phyloP scores from a whole-genome alignment of 306 rosid species.

The Cucurbita maxima region DNA sequence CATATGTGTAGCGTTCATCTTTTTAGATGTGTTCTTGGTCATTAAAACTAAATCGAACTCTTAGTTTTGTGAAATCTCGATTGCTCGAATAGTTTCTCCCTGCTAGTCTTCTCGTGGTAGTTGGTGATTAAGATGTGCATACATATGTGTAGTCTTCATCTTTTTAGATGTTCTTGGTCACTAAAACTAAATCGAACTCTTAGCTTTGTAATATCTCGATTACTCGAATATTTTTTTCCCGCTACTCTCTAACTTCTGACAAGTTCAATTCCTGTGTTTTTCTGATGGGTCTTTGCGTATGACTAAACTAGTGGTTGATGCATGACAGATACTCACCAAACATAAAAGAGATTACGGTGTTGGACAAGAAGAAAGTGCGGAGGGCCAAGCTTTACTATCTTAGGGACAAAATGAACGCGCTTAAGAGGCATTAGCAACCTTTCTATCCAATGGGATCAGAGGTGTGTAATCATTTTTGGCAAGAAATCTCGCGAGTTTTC shows the following conservation, averaged over 20 bases:
- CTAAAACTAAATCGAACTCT: not conserved
- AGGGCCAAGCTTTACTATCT: slow-evolving; percentile 93
- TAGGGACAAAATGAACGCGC: slow-evolving; percentile 82
- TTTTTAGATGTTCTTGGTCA: not conserved
- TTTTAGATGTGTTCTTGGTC: no score
- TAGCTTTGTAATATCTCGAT: not conserved
- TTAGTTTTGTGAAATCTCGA: not conserved
- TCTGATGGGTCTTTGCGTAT: not conserved
- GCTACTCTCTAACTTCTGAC: not conserved
- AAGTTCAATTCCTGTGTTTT: not conserved
- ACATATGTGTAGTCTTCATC: not conserved
- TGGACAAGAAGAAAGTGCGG: slow-evolving; percentile 86
- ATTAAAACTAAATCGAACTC: not conserved
- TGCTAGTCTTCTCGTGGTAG: not conserved
- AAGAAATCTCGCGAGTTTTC: not conserved
- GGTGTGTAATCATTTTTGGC: not conserved
- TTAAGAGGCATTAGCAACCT: slow-evolving; percentile 34
- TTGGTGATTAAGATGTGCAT: not conserved
- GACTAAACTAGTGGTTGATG: slow-evolving; percentile 5
- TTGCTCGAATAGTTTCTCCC: not conserved
- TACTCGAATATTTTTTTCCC: not conserved
- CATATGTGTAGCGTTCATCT: no score
- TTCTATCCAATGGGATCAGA: not conserved
- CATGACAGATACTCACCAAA: slow-evolving; percentile 88
- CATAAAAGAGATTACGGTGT: slow-evolving; percentile 90